These are phyloP conservation scores for Fomitopsis palustris DNA, from an alignment of 1,284 basidiomycete genomes.

Conservation along the genomic window DNA sequence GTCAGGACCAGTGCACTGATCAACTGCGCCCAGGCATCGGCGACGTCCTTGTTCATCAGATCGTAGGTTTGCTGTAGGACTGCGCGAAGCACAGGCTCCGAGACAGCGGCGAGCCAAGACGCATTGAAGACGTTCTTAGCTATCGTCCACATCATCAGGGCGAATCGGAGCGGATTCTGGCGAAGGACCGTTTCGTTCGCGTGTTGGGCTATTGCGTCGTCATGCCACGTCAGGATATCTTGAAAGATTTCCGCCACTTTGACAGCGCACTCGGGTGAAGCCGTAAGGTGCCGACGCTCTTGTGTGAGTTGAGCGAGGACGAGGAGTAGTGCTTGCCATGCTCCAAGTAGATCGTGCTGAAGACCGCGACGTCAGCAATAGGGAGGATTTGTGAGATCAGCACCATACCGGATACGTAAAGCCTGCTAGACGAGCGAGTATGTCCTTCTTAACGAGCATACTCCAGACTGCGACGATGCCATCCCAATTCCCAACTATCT, in stretches of 20 bases:
- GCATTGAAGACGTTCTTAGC: constrained; percentile 42
- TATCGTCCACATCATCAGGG: constrained; percentile 35
- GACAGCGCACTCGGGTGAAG: constrained; percentile 29
- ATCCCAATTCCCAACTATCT: constrained; percentile 44
- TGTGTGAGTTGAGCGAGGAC: constrained; percentile 41
- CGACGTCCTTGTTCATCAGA: constrained; percentile 34
- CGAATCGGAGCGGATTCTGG: constrained; percentile 32
- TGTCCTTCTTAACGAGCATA: constrained; percentile 18
- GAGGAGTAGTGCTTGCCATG: constrained; percentile 55
- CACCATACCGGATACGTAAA: constrained; percentile 22
- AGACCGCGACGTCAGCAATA: constrained; percentile 7
- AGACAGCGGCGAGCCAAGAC: constrained; percentile 35
- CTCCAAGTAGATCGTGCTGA: constrained; percentile 36
- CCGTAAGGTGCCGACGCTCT: constrained; percentile 31
- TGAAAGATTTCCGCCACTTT: constrained; percentile 18
- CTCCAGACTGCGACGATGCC: constrained; percentile 39
- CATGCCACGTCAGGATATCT: constrained; percentile 20
- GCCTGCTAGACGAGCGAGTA: constrained; percentile 5
- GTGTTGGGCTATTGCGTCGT: not conserved
- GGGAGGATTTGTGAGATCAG: not conserved
- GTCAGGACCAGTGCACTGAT: constrained; percentile 40
- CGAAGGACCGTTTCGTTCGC: not conserved
- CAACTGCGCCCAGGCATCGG: constrained; percentile 40
- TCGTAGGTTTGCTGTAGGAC: constrained; percentile 39
- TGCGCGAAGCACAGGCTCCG: constrained; percentile 39